Base-by-base conservation (phyloP, 2,329 filamentous ascomycete species). In the Fusarium annulatum region DNA sequence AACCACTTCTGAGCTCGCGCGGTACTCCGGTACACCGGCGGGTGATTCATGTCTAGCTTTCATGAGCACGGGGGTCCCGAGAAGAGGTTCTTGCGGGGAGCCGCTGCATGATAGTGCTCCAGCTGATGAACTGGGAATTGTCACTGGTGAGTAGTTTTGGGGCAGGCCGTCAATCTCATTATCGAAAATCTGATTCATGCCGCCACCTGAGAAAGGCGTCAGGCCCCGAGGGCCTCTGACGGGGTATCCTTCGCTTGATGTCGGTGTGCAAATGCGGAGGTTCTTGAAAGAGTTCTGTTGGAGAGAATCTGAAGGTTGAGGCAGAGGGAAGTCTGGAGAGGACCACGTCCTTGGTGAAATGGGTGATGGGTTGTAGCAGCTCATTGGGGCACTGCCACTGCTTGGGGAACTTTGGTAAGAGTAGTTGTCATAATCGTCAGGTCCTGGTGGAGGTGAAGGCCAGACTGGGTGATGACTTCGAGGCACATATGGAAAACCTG, bases 371-470 rank as follows among this genome's bases (percentile, higher is more conserved):
- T 78, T 78, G 72, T 80, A 81, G 58, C 69, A 75, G 43, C 75
- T 58, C 52, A 74, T 56, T 51, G 73, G 64, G 58, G 69, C 71
- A 58, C 74, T 73, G 8, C 69, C 75, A 43, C 73, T 76, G 21
- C 75, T 76, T 8, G 82, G 80, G 15, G 82, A 82, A 36, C 76
- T 79, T 57, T 80, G 77, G 72, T 80, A 82, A 48, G 80, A 80
- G 60, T 81, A 80, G 64, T 79, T 79, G 26, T 85, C 83, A 53
- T 81, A 77, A 30, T 84, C 84, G 39, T 84, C 81, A 42, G 79
- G 78, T 18, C 78, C 78, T 14, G 79, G 78, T 16, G 81, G 83
- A 36, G 84, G 82, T 33, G 82, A 85, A 41, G 80, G 78, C 79
- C 82, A 83, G 55, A 70, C 64, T 48, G 74, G 77, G 43, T 77